Evolutionary conservation across 139 green algal species (phyloP).

Genomic region (Chlorella sp.): DNA sequence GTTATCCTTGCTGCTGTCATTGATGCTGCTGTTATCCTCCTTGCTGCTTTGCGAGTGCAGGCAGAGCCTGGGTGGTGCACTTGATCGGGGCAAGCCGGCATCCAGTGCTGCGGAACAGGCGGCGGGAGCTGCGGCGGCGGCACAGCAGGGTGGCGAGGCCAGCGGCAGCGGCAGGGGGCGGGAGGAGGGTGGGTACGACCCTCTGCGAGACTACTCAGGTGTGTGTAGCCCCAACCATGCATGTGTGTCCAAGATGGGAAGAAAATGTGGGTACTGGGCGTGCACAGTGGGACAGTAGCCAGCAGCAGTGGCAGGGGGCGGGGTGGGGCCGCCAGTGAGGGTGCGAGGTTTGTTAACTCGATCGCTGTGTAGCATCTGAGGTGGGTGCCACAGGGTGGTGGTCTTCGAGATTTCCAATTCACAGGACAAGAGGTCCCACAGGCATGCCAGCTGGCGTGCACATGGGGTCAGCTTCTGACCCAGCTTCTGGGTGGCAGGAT

Average conservation of each 20-base stretch:
- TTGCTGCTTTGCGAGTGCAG: not conserved
- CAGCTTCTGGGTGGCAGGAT: no score
- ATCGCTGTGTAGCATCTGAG: no score
- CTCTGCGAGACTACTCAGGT: slow-evolving; percentile 6
- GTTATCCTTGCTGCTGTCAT: not conserved
- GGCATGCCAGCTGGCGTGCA: no score
- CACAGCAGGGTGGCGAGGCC: not conserved
- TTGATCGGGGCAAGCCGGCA: not conserved
- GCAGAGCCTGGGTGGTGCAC: not conserved
- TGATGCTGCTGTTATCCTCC: no score
- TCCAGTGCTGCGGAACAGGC: not conserved
- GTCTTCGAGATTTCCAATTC: no score
- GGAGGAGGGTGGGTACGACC: not conserved
- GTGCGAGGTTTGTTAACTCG: no score
- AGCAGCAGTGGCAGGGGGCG: not conserved
- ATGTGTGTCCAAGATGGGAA: not conserved
- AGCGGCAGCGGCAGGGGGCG: not conserved
- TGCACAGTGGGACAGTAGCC: not conserved
- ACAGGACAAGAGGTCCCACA: no score
- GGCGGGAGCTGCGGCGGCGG: not conserved
- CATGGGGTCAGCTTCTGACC: no score
- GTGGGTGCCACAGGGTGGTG: no score
- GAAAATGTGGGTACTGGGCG: not conserved
- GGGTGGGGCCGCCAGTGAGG: not conserved
- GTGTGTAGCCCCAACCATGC: not conserved